phyloP scores from a whole-genome alignment of 2,329 filamentous ascomycete genomes.

The Fusarium transvaalense region DNA sequence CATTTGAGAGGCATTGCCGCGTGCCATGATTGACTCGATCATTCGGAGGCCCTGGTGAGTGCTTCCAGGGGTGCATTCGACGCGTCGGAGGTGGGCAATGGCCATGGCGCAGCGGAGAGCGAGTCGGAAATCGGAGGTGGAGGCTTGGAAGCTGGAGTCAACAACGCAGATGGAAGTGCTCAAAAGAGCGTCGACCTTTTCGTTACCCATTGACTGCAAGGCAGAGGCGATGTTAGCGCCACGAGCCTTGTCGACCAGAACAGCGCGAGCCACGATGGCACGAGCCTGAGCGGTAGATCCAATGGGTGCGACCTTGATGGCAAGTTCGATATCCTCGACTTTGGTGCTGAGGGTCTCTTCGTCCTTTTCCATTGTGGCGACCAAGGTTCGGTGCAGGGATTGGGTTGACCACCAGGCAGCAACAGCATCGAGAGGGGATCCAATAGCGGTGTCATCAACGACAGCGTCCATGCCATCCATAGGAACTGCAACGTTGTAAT shows the following conservation, averaged over 20 bases:
- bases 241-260: constrained; percentile 67
- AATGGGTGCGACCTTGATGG: constrained; percentile 79
- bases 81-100: constrained; percentile 68
- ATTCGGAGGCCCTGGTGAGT: constrained; percentile 61
- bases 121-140: constrained; percentile 65
- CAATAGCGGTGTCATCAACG: constrained; percentile 85
- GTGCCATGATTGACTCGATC: constrained; percentile 63
- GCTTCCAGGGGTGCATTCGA: constrained; percentile 50
- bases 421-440: constrained; percentile 88
- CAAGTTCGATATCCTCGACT: constrained; percentile 70
- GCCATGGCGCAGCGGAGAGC: constrained; percentile 71
- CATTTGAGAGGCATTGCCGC: constrained; percentile 58
- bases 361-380: constrained; percentile 70
- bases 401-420: constrained; percentile 91
- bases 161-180: constrained; percentile 57
- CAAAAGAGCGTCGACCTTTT: constrained; percentile 46
- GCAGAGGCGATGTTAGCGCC: constrained; percentile 69
- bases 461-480: constrained; percentile 85
- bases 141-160: constrained; percentile 58
- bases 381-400: constrained; percentile 76
- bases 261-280: constrained; percentile 69
- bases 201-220: constrained; percentile 61
- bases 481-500: constrained; percentile 70
- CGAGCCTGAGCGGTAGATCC: constrained; percentile 78
- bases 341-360: constrained; percentile 43